phyloP scores from a whole-genome alignment of 2,329 filamentous ascomycete genomes.

The Aspergillus oerlinghausenensis region DNA sequence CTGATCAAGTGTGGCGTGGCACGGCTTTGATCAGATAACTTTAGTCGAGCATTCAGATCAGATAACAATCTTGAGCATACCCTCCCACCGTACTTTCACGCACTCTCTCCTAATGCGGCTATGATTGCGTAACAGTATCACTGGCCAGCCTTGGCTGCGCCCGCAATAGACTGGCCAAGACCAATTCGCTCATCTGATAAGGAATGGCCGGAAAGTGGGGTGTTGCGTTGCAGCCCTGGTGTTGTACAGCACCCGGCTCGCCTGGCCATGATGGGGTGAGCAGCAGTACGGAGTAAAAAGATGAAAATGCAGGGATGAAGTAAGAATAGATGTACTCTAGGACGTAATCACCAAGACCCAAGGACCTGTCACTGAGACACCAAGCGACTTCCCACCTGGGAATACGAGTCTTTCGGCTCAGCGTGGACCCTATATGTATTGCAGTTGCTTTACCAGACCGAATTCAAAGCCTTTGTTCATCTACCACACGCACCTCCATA shows the following conservation, averaged over 20 bases:
- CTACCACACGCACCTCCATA: neutral
- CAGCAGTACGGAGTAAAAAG: neutral
- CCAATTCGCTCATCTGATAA: neutral
- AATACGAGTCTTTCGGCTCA: neutral
- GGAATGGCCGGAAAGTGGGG: neutral
- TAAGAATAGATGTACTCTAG: neutral
- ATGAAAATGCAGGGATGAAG: neutral
- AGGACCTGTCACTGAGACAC: too few species aligned
- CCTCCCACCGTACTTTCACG: neutral
- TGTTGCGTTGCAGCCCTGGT: neutral
- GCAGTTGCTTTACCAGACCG: neutral
- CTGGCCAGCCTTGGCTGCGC: neutral
- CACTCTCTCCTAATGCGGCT: neutral
- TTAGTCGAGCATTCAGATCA: constrained; percentile 4
- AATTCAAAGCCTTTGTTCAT: neutral
- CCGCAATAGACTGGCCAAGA: too few species aligned
- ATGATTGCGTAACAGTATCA: neutral
- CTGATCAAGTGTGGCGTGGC: too few species aligned
- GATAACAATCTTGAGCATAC: constrained; percentile 1
- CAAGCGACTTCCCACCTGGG: neutral
- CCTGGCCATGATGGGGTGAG: too few species aligned
- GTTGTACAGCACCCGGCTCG: too few species aligned
- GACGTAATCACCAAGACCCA: too few species aligned
- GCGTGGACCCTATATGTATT: neutral
- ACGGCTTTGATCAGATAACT: constrained; percentile 6